phyloP scores from a whole-genome alignment of 176 grass and related monocot genomes.

The Dendrocalamus sinicus region DNA sequence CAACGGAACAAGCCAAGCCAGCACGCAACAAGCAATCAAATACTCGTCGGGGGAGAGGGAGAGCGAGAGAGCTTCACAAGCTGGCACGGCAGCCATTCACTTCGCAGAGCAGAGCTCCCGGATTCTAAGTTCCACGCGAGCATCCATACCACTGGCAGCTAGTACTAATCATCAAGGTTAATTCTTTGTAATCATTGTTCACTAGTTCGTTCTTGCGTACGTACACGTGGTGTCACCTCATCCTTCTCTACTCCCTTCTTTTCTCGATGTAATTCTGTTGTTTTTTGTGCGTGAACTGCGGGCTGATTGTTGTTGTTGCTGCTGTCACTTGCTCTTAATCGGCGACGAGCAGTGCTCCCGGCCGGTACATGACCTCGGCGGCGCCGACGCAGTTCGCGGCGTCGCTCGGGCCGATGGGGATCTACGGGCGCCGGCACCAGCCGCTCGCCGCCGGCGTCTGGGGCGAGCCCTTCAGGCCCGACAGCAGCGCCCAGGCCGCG shows the following conservation, averaged over 20 bases:
- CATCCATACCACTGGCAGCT: background rate
- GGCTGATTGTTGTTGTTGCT: background rate
- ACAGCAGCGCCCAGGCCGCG: background rate
- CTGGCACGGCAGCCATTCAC: too few species aligned
- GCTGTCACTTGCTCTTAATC: background rate
- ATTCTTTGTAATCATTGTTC: background rate
- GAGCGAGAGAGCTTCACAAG: background rate
- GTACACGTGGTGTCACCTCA: background rate
- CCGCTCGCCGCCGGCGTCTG: conserved; percentile 1
- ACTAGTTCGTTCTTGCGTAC: background rate
- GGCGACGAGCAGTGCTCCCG: conserved; percentile 3
- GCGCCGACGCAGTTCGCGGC: background rate
- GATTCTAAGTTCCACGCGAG: background rate
- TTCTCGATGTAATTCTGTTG: background rate
- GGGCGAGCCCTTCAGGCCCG: conserved; percentile 25
- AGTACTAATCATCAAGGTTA: background rate
- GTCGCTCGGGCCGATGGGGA: conserved; percentile 39
- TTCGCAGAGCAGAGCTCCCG: background rate
- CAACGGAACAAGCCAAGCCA: background rate
- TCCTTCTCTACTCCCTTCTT: background rate
- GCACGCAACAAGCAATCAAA: conserved; percentile 25
- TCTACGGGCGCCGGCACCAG: conserved; percentile 38
- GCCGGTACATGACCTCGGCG: conserved; percentile 28
- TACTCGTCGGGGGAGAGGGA: background rate
- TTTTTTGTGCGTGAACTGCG: background rate